Percentiles rank a stretch among this genome's conserved stretches.
These are phyloP conservation scores for Vararia minispora DNA, from an alignment of 768 basidiomycete genomes.

Conservation along the genomic window DNA sequence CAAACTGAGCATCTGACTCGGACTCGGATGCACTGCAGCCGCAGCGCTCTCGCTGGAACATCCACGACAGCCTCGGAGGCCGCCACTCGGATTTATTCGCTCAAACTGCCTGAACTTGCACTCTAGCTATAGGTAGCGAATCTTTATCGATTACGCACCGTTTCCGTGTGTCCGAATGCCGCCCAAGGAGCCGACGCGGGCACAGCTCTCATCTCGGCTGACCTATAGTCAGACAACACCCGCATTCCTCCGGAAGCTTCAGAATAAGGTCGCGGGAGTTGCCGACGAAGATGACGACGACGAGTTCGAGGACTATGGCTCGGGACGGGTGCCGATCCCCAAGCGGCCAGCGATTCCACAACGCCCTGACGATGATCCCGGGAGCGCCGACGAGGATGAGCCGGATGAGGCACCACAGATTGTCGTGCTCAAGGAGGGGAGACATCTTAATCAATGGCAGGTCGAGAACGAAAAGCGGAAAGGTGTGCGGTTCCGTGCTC, in stretches of 20 bases:
- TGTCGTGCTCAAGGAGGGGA: constrained; percentile 81
- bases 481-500: constrained; percentile 32
- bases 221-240: constrained; percentile 53
- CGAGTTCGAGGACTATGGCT: constrained; percentile 53
- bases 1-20: no score
- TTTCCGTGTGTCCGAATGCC: no score
- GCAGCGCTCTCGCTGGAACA: no score
- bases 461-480: constrained; percentile 67
- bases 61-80: no score
- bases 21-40: no score
- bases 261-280: constrained; percentile 50
- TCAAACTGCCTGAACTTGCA: no score
- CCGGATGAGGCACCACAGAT: constrained; percentile 78
- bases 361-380: constrained; percentile 55
- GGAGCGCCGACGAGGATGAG: constrained; percentile 56
- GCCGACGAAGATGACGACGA: constrained; percentile 37
- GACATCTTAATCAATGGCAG: constrained; percentile 71
- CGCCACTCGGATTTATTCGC: no score
- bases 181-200: constrained; percentile 53
- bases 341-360: constrained; percentile 61
- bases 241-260: constrained; percentile 52
- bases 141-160: no score
- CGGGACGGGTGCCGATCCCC: constrained; percentile 65
- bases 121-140: no score
- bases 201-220: constrained; percentile 63